Conservation (phyloP, 1,284 basidiomycete species). For the Irpex rosettiformis region DNA sequence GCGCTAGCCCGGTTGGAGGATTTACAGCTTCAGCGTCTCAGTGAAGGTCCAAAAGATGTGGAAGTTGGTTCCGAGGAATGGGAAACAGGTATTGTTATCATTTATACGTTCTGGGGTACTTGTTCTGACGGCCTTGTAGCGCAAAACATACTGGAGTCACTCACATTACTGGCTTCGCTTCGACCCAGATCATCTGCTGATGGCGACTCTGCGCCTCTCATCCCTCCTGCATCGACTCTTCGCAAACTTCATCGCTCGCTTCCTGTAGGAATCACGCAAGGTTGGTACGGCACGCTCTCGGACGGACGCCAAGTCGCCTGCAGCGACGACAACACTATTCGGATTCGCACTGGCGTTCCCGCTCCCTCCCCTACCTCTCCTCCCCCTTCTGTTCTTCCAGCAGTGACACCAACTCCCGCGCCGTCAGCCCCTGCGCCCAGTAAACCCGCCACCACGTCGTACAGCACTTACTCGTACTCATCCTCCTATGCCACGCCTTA, state of each 20-base stretch:
- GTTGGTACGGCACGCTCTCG: slow-evolving; percentile 77
- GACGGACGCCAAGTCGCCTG: slow-evolving; percentile 52
- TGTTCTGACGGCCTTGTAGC: slow-evolving; percentile 39
- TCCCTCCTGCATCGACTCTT: slow-evolving; percentile 58
- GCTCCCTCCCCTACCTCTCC: slow-evolving; percentile 31
- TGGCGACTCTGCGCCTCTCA: slow-evolving; percentile 36
- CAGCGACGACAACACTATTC: slow-evolving; percentile 66
- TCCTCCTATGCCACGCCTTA: slow-evolving; percentile 17
- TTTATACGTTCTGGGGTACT: slow-evolving; percentile 10
- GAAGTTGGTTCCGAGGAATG: slow-evolving; percentile 73
- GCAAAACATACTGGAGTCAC: slow-evolving; percentile 66
- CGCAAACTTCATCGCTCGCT: slow-evolving; percentile 68
- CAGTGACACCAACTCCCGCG: slow-evolving; percentile 18
- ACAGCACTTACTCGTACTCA: slow-evolving; percentile 4
- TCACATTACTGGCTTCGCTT: slow-evolving; percentile 63
- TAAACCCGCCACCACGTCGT: slow-evolving; percentile 12
- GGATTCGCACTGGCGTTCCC: slow-evolving; percentile 49
- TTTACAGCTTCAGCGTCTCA: slow-evolving; percentile 56
- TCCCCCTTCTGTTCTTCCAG: slow-evolving; percentile 22
- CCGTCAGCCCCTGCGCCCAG: slow-evolving; percentile 13
- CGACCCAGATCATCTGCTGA: slow-evolving; percentile 55
- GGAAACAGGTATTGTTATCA: slow-evolving; percentile 57
- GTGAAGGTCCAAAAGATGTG: slow-evolving; percentile 41
- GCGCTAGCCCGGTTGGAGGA: slow-evolving; percentile 61
- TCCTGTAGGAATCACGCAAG: slow-evolving; percentile 51